Evolutionary conservation across 805 yeast genomes (phyloP), one percentile per base, ranked within the genome.

Genomic region (Pichia membranifaciens): DNA sequence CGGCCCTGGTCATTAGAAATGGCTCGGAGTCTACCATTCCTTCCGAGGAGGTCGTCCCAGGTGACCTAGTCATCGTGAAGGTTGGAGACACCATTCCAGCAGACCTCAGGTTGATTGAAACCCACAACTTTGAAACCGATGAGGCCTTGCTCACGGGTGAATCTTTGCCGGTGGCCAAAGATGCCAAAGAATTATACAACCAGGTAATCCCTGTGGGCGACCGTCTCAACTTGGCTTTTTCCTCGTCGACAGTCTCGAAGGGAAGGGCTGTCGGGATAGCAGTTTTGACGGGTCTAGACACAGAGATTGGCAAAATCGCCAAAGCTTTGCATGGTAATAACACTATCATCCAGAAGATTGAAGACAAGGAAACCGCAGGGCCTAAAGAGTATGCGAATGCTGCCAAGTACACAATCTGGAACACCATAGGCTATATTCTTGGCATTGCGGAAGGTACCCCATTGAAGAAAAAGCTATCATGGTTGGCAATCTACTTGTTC

Each of bases 71-170:
- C 28, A 66, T 69, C 43, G 73, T 84, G 41, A 70, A 72, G 51
- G 85, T 81, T 41, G 90, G 90, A 46, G 90, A 84, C 58, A 82
- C 88, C 7, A 67, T 84, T 33, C 90, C 90, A 16, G 89, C 90
- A 15, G 90, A 84, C 61, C 55, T 82, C 48, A 72, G 90, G 55
- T 68, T 84, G 41, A 56, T 80, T 47, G 78, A 73, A 38, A 55
- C 74, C 41, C 71, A 76, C 60, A 84, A 83, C 61, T 79, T 84
- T 53, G 90, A 84, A 60, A 78, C 87, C 10, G 90, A 89, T 60
- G 98, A 91, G 64, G 84, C 96, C 3, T 67, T 89, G 31, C 72
- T 91, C 49, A 90, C 98, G 0, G 98, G 98, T 43, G 98, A 91
- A 67, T 78, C 95, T 0, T 63, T 79, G 39, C 90, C 96, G 2